These are phyloP conservation scores for Claviceps maximensis DNA, from an alignment of 2,329 filamentous ascomycete species.

Conservation along the genomic window DNA sequence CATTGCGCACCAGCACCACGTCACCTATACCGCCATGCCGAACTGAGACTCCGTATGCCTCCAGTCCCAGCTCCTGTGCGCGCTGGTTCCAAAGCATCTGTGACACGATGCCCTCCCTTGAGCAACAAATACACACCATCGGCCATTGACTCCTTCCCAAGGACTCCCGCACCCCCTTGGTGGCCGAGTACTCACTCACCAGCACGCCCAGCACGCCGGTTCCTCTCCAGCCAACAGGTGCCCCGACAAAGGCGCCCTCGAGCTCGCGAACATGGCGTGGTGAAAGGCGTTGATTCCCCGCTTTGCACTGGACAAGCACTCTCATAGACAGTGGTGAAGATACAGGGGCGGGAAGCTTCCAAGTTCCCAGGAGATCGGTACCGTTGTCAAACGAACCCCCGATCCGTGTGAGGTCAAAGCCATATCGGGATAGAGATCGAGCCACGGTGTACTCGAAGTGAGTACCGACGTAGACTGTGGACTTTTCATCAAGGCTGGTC, in stretches of 20 bases:
- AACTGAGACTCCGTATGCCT: constrained; percentile 40
- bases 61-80: constrained; percentile 49
- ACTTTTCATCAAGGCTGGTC: constrained; percentile 37
- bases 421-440: constrained; percentile 40
- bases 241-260: constrained; percentile 63
- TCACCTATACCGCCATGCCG: constrained; percentile 23
- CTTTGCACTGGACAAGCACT: constrained; percentile 58
- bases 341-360: constrained; percentile 36
- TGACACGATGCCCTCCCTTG: constrained; percentile 39
- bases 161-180: constrained; percentile 64
- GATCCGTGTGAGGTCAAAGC: constrained; percentile 51
- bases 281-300: constrained; percentile 33
- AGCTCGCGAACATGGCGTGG: constrained; percentile 59
- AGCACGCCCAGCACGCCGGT: constrained; percentile 56
- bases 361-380: constrained; percentile 61
- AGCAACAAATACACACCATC: constrained; percentile 57
- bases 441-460: constrained; percentile 63
- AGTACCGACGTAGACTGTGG: constrained; percentile 56
- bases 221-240: constrained; percentile 59
- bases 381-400: constrained; percentile 57
- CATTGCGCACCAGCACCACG: constrained; percentile 39
- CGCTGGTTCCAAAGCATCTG: constrained; percentile 63
- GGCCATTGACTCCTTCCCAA: constrained; percentile 54
- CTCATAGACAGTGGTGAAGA: constrained; percentile 22
- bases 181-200: constrained; percentile 55